Base-by-base conservation (phyloP, 2,329 filamentous ascomycete species). In the Didymella segeticola region DNA sequence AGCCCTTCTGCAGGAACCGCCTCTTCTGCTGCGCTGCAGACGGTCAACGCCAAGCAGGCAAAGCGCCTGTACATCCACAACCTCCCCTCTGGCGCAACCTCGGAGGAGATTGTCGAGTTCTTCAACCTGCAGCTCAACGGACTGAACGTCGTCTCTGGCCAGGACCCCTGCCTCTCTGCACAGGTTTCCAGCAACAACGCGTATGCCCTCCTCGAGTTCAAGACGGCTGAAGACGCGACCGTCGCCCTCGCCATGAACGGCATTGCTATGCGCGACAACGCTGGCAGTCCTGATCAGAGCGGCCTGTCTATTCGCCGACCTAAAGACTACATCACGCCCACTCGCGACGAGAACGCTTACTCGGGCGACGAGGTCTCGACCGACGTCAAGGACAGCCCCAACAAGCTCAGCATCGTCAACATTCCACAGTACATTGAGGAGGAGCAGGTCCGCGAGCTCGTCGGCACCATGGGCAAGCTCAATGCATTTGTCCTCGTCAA, bases 61-160 rank as follows among this genome's bases (percentile, higher is more conserved):
- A 98, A 96, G 80, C 90, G 96, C 63, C 85, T 99, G 20, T 86
- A 99, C 63, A 85, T 93, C 25, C 88, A 91, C 77, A 96, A 96
- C 71, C 77, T 99, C 12, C 89, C 93, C 2, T 68, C 83, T 1
- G 83, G 80, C 20, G 83, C 84, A n/a, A 90, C 85, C 12, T 91
- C 96, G 55, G 93, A 96, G 47, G 80, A 78, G 58, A 74, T 99
- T 33, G 79, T 89, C 56, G 83, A 86, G 19, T 99, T 97, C 78
- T 97, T 99, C 83, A 99, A 99, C 70, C 82, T 96, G 20, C 93
- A 98, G 74, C 84, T 99, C 45, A 98, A 99, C 67, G 92, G 93
- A n/a, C 80, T 99, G 39, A 99, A 99, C 67, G 89, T 97, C 29
- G 86, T 96, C 46, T 87, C 91, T 61, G 87, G 86, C 60, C 83